Conservation (phyloP, 2,329 filamentous ascomycete genomes). For the Fusarium musae region DNA sequence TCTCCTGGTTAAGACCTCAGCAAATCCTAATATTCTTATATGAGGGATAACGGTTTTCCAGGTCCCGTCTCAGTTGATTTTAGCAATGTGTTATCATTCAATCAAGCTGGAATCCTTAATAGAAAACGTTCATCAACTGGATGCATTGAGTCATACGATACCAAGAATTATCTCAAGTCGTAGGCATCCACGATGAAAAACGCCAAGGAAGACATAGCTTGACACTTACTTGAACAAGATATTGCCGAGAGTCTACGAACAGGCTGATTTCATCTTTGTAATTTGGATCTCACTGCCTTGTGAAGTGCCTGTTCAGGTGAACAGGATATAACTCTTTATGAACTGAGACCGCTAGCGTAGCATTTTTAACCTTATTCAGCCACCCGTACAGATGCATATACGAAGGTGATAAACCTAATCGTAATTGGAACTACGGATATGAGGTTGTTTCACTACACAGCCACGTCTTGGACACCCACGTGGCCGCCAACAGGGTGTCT, state of each 20-base stretch:
- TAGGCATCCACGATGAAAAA: not conserved
- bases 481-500: not conserved
- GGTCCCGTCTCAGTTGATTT: too few relatives aligned
- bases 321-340: not conserved
- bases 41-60: not conserved
- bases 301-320: not conserved
- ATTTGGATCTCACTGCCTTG: not conserved
- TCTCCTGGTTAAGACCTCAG: too few relatives aligned
- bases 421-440: not conserved
- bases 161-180: not conserved
- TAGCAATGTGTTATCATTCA: not conserved
- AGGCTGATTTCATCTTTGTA: not conserved
- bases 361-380: not conserved
- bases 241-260: not conserved
- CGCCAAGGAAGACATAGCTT: not conserved
- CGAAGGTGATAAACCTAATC: not conserved
- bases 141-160: not conserved
- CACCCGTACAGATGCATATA: not conserved
- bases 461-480: not conserved
- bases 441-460: not conserved
- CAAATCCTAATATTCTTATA: not conserved
- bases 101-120: not conserved
- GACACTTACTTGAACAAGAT: too few relatives aligned
- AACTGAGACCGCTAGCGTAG: not conserved
- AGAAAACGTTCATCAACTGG: not conserved